A percentile compares a stretch with the other conserved stretches of the same genome.
Evolutionary conservation across 495 filamentous ascomycete species (phyloP).

Genomic region (Tuber calosporum): DNA sequence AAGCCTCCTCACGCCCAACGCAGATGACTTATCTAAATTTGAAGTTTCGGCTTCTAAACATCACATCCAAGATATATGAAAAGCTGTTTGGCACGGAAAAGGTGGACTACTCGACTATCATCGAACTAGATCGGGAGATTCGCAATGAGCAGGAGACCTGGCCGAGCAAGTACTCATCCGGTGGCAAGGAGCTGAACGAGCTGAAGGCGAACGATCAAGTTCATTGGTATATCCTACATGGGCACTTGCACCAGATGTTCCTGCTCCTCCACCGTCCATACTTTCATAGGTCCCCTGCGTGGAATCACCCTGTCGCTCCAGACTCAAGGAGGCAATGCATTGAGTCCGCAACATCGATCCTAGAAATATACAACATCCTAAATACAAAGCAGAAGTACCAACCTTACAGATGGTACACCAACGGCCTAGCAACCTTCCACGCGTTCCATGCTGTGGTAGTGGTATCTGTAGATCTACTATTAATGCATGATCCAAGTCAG

Average conservation of each 20-base stretch:
- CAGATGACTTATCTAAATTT: constrained; percentile 49
- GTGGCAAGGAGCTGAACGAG: constrained; percentile 14
- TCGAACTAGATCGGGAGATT: constrained; percentile 45
- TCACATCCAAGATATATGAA: constrained; percentile 13
- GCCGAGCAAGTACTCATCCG: constrained; percentile 43
- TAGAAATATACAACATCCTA: constrained; percentile 44
- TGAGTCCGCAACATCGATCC: constrained; percentile 43
- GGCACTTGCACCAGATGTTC: constrained; percentile 46
- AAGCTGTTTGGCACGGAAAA: constrained; percentile 40
- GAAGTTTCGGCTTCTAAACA: constrained; percentile 45
- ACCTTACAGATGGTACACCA: constrained; percentile 47
- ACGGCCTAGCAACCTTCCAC: constrained; percentile 45
- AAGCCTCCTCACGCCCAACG: constrained; percentile 41
- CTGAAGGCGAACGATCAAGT: constrained; percentile 22
- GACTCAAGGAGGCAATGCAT: constrained; percentile 43
- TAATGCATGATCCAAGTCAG: neutral
- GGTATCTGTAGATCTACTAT: neutral
- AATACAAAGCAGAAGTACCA: constrained; percentile 42
- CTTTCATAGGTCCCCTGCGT: constrained; percentile 31
- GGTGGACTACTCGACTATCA: constrained; percentile 33
- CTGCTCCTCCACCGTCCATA: constrained; percentile 46
- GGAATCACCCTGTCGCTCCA: constrained; percentile 12
- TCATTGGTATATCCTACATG: constrained; percentile 46
- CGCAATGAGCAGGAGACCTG: constrained; percentile 44
- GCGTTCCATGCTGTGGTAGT: constrained; percentile 20